A percentile compares a stretch with the other conserved stretches of the same genome.
phyloP scores from a whole-genome alignment of 805 yeast species.

The Saccharomyces kudriavzevii region DNA sequence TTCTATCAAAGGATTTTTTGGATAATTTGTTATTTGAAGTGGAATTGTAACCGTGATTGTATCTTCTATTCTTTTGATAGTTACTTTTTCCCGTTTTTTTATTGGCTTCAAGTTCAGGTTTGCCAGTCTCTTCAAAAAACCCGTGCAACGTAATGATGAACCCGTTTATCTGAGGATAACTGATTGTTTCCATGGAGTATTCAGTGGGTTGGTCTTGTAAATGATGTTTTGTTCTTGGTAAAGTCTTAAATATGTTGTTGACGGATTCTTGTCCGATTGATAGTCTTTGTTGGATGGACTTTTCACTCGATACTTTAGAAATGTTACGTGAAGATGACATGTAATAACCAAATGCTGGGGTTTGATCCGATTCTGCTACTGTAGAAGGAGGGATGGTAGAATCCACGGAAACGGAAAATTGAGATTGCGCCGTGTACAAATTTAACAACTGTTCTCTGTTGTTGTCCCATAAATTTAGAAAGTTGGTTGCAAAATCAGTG shows the following conservation, averaged over 20 bases:
- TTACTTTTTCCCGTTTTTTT: slow-evolving; percentile 15
- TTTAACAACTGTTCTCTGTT: slow-evolving; percentile 61
- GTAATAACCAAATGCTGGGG: slow-evolving; percentile 55
- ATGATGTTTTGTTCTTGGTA: slow-evolving; percentile 77
- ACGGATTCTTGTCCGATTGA: slow-evolving; percentile 65
- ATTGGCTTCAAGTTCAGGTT: slow-evolving; percentile 38
- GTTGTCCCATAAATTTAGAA: slow-evolving; percentile 72
- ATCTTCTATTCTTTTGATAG: slow-evolving; percentile 21
- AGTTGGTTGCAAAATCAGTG: slow-evolving; percentile 71
- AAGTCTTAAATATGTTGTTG: slow-evolving; percentile 45
- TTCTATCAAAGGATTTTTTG: slow-evolving; percentile 77
- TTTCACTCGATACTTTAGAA: slow-evolving; percentile 46
- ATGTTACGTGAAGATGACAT: slow-evolving; percentile 70
- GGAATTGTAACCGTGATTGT: slow-evolving; percentile 26
- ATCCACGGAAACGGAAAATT: slow-evolving; percentile 75
- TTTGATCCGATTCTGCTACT: slow-evolving; percentile 27
- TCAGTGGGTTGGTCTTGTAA: slow-evolving; percentile 52
- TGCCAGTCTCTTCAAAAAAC: slow-evolving; percentile 59
- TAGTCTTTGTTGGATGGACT: slow-evolving; percentile 50
- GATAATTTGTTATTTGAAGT: slow-evolving; percentile 34
- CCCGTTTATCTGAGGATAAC: slow-evolving; percentile 65
- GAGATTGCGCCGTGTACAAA: slow-evolving; percentile 75
- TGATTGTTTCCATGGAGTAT: slow-evolving; percentile 72
- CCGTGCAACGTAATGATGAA: slow-evolving; percentile 80
- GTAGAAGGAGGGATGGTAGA: slow-evolving; percentile 51